These are phyloP conservation scores for Pythium chondricola DNA, from an alignment of 352 stramenopile genomes.

Conservation along the genomic window DNA sequence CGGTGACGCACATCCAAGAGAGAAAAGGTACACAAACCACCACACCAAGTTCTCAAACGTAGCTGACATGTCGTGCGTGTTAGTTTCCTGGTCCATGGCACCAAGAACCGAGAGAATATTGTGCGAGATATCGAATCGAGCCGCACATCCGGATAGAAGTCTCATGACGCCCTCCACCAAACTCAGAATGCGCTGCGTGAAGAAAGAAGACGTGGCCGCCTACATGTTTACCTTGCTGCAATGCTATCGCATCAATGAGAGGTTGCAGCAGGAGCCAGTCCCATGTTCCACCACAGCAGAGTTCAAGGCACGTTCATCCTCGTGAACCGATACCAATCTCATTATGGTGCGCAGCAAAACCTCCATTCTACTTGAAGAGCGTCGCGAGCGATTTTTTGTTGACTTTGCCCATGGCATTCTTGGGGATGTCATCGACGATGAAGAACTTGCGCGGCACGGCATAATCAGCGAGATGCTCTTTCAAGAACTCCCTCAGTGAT, in stretches of 20 bases:
- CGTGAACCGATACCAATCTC: too few relatives aligned
- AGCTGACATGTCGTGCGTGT: neutral
- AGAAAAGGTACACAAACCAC: too few relatives aligned
- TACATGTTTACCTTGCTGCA: neutral
- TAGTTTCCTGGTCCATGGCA: neutral
- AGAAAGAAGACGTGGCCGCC: neutral
- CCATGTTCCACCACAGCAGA: too few relatives aligned
- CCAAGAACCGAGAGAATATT: neutral
- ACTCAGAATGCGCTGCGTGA: neutral
- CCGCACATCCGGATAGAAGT: too few relatives aligned
- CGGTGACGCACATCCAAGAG: too few relatives aligned
- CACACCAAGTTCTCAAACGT: neutral
- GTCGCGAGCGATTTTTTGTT: constrained; percentile 87
- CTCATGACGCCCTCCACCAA: too few relatives aligned
- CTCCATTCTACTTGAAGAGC: constrained; percentile 23
- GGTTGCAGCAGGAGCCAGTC: too few relatives aligned
- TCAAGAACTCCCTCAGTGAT: constrained; percentile 42
- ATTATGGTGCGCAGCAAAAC: too few relatives aligned
- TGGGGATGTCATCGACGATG: constrained; percentile 79
- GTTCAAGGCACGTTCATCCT: too few relatives aligned
- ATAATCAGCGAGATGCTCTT: constrained; percentile 74
- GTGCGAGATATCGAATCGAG: too few relatives aligned
- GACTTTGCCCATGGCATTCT: constrained; percentile 93
- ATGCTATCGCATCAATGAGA: neutral
- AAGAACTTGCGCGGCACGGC: constrained; percentile 72